Percentiles rank a stretch among this genome's conserved stretches.
Evolutionary conservation across 2,329 filamentous ascomycete species (phyloP).

Genomic region (Sarocladiaceae sp.): DNA sequence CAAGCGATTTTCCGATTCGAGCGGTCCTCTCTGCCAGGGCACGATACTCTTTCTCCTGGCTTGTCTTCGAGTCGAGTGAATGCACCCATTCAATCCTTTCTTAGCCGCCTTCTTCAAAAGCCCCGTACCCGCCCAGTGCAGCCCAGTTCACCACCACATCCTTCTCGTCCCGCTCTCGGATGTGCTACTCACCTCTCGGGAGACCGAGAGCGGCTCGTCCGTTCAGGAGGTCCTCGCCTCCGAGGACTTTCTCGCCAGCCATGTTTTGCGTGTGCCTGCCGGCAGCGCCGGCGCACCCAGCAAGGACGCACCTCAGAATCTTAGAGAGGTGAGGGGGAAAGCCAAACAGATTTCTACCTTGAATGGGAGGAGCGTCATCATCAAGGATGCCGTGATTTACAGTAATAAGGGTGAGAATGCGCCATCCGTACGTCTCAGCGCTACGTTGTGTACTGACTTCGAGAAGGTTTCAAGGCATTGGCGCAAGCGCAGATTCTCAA

Average conservation of each 20-base stretch:
- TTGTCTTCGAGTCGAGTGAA: slow-evolving; percentile 41
- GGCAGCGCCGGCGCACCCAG: slow-evolving; percentile 44
- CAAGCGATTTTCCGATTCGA: background rate
- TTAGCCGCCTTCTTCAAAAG: slow-evolving; percentile 98
- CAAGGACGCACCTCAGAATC: slow-evolving; percentile 55
- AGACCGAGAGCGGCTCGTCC: slow-evolving; percentile 74
- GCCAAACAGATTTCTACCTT: slow-evolving; percentile 90
- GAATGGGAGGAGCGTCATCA: slow-evolving; percentile 87
- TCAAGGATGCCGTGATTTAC: slow-evolving; percentile 90
- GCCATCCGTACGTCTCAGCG: background rate
- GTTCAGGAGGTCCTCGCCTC: slow-evolving; percentile 79
- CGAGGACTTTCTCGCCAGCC: slow-evolving; percentile 94
- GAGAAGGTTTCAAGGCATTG: slow-evolving; percentile 79
- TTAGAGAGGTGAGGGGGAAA: slow-evolving; percentile 86
- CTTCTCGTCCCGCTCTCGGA: slow-evolving; percentile 92
- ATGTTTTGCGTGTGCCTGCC: slow-evolving; percentile 82
- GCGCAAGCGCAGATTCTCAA: slow-evolving; percentile 83
- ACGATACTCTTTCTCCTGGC: background rate
- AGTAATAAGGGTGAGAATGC: slow-evolving; percentile 84
- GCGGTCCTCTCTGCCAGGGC: slow-evolving; percentile 12
- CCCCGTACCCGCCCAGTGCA: slow-evolving; percentile 85
- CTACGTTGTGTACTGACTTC: slow-evolving; percentile 9
- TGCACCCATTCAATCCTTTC: slow-evolving; percentile 99
- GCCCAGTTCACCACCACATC: slow-evolving; percentile 86
- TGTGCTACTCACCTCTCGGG: slow-evolving; percentile 80